phyloP scores from a whole-genome alignment of 1,284 basidiomycete genomes.

The Cystobasidiaceae sp. region DNA sequence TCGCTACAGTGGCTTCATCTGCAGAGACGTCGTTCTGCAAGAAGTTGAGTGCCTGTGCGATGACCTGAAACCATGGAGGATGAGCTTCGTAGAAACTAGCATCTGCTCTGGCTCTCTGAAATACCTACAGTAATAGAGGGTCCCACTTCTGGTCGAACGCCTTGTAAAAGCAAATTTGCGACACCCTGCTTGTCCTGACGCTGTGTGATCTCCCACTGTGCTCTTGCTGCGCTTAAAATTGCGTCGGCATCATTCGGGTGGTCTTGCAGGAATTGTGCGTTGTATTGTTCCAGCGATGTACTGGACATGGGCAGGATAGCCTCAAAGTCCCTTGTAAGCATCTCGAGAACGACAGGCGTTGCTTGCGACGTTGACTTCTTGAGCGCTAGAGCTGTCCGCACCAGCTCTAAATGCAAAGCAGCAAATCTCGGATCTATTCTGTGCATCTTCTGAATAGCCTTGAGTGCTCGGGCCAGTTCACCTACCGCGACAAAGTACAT shows the following conservation, averaged over 20 bases:
- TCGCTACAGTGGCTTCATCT: constrained; percentile 55
- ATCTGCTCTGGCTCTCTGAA: not conserved
- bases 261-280: constrained; percentile 67
- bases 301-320: constrained; percentile 54
- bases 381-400: constrained; percentile 57
- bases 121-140: constrained; percentile 55
- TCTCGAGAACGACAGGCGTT: constrained; percentile 46
- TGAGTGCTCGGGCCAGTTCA: constrained; percentile 71
- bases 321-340: constrained; percentile 49
- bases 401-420: constrained; percentile 64
- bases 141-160: constrained; percentile 52
- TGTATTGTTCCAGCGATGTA: constrained; percentile 61
- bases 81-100: not conserved
- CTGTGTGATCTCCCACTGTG: constrained; percentile 51
- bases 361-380: constrained; percentile 20
- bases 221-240: constrained; percentile 61
- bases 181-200: constrained; percentile 56
- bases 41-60: constrained; percentile 49
- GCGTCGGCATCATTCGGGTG: constrained; percentile 54
- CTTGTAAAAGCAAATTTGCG: constrained; percentile 55
- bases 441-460: constrained; percentile 61
- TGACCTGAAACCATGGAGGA: not conserved
- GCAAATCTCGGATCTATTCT: constrained; percentile 58
- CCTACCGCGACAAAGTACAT: constrained; percentile 53
- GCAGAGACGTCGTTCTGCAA: constrained; percentile 51